Evolutionary conservation across 2,329 filamentous ascomycete species (phyloP).

Genomic region (Dryadomyces quercivorus): DNA sequence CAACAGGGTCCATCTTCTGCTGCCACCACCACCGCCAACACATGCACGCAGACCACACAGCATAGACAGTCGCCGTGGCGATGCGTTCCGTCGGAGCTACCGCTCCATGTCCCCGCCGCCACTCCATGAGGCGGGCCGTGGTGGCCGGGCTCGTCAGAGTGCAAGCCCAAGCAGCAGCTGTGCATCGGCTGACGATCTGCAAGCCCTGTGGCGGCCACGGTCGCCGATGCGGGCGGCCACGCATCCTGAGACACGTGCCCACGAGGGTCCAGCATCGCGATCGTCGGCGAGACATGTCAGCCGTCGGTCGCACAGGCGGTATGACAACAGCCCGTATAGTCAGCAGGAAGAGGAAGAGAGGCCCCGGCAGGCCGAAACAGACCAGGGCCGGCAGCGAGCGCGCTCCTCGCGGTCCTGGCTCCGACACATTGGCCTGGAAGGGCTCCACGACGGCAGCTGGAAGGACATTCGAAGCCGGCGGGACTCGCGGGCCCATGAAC

Average conservation of each 20-base stretch:
- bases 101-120: neutral
- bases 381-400: neutral
- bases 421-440: neutral
- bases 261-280: neutral
- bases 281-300: too few species aligned
- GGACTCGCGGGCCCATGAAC: neutral
- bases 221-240: neutral
- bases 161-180: neutral
- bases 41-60: neutral
- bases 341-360: neutral
- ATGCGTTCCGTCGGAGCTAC: neutral
- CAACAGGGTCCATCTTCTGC: neutral
- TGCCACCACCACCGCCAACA: neutral
- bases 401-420: neutral
- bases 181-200: neutral
- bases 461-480: neutral
- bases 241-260: neutral
- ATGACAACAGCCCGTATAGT: neutral
- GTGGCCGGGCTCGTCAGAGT: neutral
- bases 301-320: neutral
- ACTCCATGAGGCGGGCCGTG: neutral
- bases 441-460: neutral
- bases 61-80: neutral
- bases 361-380: too few species aligned
- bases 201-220: neutral